Percentiles rank a stretch among this genome's conserved stretches.
Evolutionary conservation across 768 basidiomycete genomes (phyloP).

Genomic region (Piloderma croceum): DNA sequence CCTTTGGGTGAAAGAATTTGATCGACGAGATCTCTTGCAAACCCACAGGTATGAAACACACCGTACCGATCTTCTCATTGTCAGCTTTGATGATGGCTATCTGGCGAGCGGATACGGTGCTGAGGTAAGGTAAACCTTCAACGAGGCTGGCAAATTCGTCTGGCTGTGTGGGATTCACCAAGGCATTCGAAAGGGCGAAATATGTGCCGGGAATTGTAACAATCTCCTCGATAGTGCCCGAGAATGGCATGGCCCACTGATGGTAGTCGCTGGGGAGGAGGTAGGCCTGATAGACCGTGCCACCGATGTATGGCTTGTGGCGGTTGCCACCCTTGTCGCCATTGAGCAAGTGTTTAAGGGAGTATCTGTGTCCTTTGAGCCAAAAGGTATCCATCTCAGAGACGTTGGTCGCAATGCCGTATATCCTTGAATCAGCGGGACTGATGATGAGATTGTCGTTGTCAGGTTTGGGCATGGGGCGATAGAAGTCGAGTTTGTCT

Average conservation of each 20-base stretch:
- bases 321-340: slow-evolving; percentile 22
- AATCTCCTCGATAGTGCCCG: slow-evolving; percentile 15
- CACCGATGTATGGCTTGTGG: slow-evolving; percentile 32
- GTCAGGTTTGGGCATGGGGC: too few species aligned
- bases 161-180: too few species aligned
- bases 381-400: slow-evolving; percentile 28
- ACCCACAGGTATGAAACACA: too few species aligned
- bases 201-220: slow-evolving; percentile 25
- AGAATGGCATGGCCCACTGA: slow-evolving; percentile 32
- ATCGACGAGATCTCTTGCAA: too few species aligned
- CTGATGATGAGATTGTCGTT: slow-evolving; percentile 29
- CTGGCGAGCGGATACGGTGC: too few species aligned
- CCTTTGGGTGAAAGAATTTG: too few species aligned
- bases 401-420: slow-evolving; percentile 25
- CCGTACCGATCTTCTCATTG: too few species aligned
- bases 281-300: slow-evolving; percentile 27
- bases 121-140: too few species aligned
- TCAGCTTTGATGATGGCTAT: too few species aligned
- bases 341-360: slow-evolving; percentile 29
- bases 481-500: neutral
- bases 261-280: slow-evolving; percentile 32
- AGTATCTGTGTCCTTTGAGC: slow-evolving; percentile 34
- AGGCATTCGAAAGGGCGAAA: too few species aligned
- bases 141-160: too few species aligned
- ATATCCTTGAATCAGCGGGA: slow-evolving; percentile 29